Conservation (phyloP, 257 asterid species). For the Gentiana dahurica region DNA sequence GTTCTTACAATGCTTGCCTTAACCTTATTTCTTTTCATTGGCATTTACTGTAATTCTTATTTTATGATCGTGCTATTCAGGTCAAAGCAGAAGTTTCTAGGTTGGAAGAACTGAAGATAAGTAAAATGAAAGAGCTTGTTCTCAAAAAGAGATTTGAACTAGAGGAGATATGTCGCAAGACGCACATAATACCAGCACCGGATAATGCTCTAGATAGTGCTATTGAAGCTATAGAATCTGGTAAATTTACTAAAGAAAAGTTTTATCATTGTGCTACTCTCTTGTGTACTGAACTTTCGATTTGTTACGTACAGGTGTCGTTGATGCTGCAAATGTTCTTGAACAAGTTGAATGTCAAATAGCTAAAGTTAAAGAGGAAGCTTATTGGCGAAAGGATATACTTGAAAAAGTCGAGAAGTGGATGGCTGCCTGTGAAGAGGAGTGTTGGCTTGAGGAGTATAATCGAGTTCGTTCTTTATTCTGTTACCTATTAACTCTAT, state of each 20-base stretch:
- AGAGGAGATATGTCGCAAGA: conserved; percentile 74
- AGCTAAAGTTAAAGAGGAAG: conserved; percentile 80
- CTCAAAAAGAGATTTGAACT: conserved; percentile 83
- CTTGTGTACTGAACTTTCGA: neutral
- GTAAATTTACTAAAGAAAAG: conserved; percentile 22
- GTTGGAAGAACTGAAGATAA: conserved; percentile 75
- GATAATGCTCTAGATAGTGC: conserved; percentile 47
- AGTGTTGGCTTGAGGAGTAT: conserved; percentile 99
- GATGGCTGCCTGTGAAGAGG: conserved; percentile 92
- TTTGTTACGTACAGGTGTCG: conserved; percentile 46
- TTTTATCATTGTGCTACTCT: neutral
- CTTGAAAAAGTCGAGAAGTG: conserved; percentile 97
- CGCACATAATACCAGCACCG: conserved; percentile 64
- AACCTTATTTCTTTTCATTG: neutral
- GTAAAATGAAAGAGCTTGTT: conserved; percentile 97
- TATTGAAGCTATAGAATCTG: conserved; percentile 82
- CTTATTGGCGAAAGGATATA: conserved; percentile 80
- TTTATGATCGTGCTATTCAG: conserved; percentile 27
- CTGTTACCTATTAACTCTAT: conserved; percentile 9
- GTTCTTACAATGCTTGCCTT: neutral
- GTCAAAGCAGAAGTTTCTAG: conserved; percentile 83
- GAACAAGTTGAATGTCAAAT: conserved; percentile 89
- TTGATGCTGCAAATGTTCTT: conserved; percentile 73
- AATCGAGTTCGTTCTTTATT: conserved; percentile 51
- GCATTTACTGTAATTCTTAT: conserved; percentile 8